phyloP scores from a whole-genome alignment of 129 eudicot species.

The Lactuca saligna region DNA sequence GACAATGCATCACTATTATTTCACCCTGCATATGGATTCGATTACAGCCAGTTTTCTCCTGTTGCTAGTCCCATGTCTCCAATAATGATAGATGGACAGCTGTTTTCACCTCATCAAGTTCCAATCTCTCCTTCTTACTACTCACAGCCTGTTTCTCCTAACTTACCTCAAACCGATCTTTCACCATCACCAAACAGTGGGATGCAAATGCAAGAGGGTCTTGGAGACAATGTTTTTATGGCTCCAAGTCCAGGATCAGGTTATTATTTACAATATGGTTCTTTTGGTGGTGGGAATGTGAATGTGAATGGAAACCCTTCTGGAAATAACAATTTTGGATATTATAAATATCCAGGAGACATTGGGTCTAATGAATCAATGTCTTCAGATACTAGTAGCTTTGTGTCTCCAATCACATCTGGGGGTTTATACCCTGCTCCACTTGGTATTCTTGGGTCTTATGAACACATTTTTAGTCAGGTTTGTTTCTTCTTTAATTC shows the following conservation, averaged over 20 bases:
- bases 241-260: slow-evolving; percentile 75
- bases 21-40: slow-evolving; percentile 82
- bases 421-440: slow-evolving; percentile 71
- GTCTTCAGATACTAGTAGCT: slow-evolving; percentile 58
- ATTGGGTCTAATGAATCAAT: slow-evolving; percentile 59
- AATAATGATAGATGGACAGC: slow-evolving; percentile 81
- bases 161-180: slow-evolving; percentile 64
- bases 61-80: slow-evolving; percentile 84
- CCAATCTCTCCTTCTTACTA: slow-evolving; percentile 73
- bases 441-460: slow-evolving; percentile 51
- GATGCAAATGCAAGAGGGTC: slow-evolving; percentile 47
- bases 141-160: slow-evolving; percentile 72
- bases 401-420: slow-evolving; percentile 54
- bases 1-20: slow-evolving; percentile 62
- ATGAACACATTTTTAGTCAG: slow-evolving; percentile 58
- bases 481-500: slow-evolving; percentile 38
- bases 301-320: slow-evolving; percentile 38
- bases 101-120: slow-evolving; percentile 75
- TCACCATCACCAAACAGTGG: slow-evolving; percentile 59
- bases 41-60: slow-evolving; percentile 88
- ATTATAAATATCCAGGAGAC: slow-evolving; percentile 64
- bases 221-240: slow-evolving; percentile 41
- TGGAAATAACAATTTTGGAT: slow-evolving; percentile 59
- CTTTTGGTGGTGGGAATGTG: slow-evolving; percentile 35
- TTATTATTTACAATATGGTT: slow-evolving; percentile 63